Evolutionary conservation across 2,329 filamentous ascomycete genomes (phyloP).

Genomic region (Dactylellina sp.): DNA sequence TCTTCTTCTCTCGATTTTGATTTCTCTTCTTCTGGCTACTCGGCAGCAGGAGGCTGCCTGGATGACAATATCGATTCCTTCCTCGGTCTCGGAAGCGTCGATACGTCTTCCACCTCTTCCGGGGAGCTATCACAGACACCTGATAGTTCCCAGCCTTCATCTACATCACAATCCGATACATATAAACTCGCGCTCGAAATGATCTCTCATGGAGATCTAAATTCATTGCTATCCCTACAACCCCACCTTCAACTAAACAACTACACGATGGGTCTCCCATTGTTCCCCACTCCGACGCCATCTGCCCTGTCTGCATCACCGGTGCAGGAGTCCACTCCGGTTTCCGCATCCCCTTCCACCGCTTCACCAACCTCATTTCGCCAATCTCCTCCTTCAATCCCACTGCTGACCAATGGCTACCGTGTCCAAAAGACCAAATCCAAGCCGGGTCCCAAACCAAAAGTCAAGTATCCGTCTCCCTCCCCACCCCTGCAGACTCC

Average conservation of each 20-base stretch:
- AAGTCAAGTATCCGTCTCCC: conserved; percentile 18
- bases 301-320: conserved; percentile 9
- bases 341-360: conserved; percentile 20
- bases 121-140: conserved; percentile 3
- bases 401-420: conserved; percentile 21
- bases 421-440: conserved; percentile 40
- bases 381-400: conserved; percentile 14
- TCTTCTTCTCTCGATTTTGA: conserved; percentile 35
- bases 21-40: conserved; percentile 20
- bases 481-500: conserved; percentile 12
- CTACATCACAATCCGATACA: conserved; percentile 1
- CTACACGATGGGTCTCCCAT: conserved; percentile 48
- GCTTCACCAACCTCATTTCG: conserved; percentile 10
- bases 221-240: conserved; percentile 51
- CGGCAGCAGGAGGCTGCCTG: conserved; percentile 11
- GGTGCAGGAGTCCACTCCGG: conserved; percentile 16
- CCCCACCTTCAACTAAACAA: conserved; percentile 39
- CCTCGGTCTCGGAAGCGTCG: conserved; percentile 32
- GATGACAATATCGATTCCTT: conserved; percentile 25
- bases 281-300: conserved; percentile 46
- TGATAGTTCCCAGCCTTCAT: conserved; percentile 21
- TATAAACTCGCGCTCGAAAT: conserved; percentile 25
- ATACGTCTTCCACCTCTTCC: conserved; percentile 30
- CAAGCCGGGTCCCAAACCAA: conserved; percentile 52
- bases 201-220: conserved; percentile 29